Evolutionary conservation across 2,329 filamentous ascomycete species (phyloP).

Genomic region (Aspergillus pseudoglaucus): DNA sequence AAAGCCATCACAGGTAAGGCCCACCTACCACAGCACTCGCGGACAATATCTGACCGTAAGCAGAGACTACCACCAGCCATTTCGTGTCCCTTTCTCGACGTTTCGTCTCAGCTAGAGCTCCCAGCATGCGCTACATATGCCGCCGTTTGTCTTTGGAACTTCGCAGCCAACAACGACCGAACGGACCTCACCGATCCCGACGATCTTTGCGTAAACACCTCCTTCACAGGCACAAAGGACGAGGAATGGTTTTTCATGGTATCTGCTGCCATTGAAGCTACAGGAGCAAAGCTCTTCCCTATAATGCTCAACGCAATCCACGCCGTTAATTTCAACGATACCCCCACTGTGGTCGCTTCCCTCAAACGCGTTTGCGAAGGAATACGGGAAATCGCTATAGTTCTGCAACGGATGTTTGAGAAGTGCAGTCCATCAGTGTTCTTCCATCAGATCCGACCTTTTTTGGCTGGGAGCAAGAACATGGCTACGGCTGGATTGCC

Average conservation of each 20-base stretch:
- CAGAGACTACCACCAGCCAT: constrained; percentile 33
- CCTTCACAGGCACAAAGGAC: constrained; percentile 34
- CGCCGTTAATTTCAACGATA: constrained; percentile 35
- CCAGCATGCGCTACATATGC: constrained; percentile 40
- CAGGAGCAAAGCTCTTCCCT: constrained; percentile 31
- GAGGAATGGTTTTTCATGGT: constrained; percentile 47
- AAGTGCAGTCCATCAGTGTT: constrained; percentile 44
- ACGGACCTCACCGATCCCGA: constrained; percentile 32
- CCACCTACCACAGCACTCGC: neutral
- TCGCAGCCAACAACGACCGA: constrained; percentile 12
- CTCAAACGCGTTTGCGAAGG: constrained; percentile 37
- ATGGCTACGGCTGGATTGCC: constrained; percentile 48
- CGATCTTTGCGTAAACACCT: constrained; percentile 26
- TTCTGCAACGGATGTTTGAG: constrained; percentile 48
- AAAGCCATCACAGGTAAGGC: constrained; percentile 57
- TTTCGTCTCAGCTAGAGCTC: constrained; percentile 30
- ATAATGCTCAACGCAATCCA: constrained; percentile 43
- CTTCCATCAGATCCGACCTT: constrained; percentile 48
- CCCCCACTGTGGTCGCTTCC: constrained; percentile 30
- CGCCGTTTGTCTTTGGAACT: constrained; percentile 38
- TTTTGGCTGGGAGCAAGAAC: constrained; percentile 49
- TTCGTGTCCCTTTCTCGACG: constrained; percentile 30
- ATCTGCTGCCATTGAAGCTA: constrained; percentile 39
- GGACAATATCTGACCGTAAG: neutral
- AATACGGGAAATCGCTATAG: constrained; percentile 35